Evolutionary conservation across 768 basidiomycete species (phyloP).

Genomic region (Suillus subalutaceus): DNA sequence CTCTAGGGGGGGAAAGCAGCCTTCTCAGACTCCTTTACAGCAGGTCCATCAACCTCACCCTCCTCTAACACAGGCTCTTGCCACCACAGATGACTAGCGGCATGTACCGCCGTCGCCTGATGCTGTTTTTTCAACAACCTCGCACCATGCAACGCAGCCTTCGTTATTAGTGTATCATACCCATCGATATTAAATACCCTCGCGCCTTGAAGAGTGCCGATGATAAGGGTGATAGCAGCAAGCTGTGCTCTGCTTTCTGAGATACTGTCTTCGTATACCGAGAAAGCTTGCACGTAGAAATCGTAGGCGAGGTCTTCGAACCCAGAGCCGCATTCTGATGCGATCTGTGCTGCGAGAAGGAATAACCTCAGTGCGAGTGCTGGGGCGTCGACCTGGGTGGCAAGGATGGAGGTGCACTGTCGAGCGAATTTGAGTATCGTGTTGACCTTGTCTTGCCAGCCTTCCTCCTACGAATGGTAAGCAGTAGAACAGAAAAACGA

Average conservation of each 20-base stretch:
- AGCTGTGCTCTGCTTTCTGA: conserved; percentile 95
- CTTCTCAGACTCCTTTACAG: conserved; percentile 28
- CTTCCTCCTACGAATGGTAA: conserved; percentile 60
- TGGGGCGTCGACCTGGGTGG: conserved; percentile 90
- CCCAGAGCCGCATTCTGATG: conserved; percentile 90
- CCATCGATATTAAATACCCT: conserved; percentile 93
- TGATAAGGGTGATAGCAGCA: conserved; percentile 96
- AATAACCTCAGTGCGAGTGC: conserved; percentile 92
- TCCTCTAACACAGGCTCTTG: conserved; percentile 62
- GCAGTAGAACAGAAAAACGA: background rate
- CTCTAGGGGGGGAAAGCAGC: conserved; percentile 24
- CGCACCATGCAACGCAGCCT: conserved; percentile 96
- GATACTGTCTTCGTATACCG: conserved; percentile 96
- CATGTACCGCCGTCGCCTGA: conserved; percentile 91
- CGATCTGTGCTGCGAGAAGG: conserved; percentile 92
- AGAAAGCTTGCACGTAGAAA: conserved; percentile 97
- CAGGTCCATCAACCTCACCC: conserved; percentile 41
- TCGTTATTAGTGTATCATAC: conserved; percentile 97
- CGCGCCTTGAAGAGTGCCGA: conserved; percentile 85
- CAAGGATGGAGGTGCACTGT: conserved; percentile 90
- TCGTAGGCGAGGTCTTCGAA: conserved; percentile 98
- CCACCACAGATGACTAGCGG: conserved; percentile 99
- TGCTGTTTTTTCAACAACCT: conserved; percentile 98
- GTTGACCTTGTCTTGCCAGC: conserved; percentile 87
- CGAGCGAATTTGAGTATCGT: conserved; percentile 92